A percentile compares a stretch with the other conserved stretches of the same genome.
Evolutionary conservation across 441 rosid genomes (phyloP).

Genomic region (Dalechampia spathulata): DNA sequence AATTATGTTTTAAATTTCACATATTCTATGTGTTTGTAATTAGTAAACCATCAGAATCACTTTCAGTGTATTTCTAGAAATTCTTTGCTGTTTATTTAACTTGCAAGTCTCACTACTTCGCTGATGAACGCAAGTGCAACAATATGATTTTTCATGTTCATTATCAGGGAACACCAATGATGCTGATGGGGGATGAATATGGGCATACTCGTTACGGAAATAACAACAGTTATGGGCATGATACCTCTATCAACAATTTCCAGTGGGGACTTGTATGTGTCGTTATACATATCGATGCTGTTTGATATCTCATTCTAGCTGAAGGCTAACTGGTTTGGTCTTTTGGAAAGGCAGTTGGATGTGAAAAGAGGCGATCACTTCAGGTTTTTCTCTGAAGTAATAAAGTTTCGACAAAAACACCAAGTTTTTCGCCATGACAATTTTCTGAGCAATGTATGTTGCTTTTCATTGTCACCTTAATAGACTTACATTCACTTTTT

Average conservation of each 20-base stretch:
- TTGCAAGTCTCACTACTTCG: not conserved
- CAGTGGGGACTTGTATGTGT: conserved; percentile 66
- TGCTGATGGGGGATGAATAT: conserved; percentile 97
- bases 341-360: conserved; percentile 41
- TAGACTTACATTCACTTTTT: not conserved
- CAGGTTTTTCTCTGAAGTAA: conserved; percentile 80
- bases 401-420: conserved; percentile 51
- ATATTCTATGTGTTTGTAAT: too few species aligned
- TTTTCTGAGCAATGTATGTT: conserved; percentile 58
- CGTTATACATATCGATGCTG: not conserved
- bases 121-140: not conserved
- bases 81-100: not conserved
- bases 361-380: conserved; percentile 47
- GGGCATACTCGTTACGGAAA: conserved; percentile 89
- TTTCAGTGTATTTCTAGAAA: not conserved
- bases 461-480: conserved; percentile 1
- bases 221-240: conserved; percentile 96
- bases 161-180: conserved; percentile 87
- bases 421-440: conserved; percentile 43
- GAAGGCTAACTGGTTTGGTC: conserved; percentile 9
- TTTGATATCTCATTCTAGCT: not conserved
- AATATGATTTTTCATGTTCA: conserved; percentile 7
- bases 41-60: too few species aligned
- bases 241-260: conserved; percentile 73
- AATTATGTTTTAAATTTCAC: too few species aligned